phyloP scores from a whole-genome alignment of 2,329 filamentous ascomycete species.

The Sclerotinia sclerotiorum region DNA sequence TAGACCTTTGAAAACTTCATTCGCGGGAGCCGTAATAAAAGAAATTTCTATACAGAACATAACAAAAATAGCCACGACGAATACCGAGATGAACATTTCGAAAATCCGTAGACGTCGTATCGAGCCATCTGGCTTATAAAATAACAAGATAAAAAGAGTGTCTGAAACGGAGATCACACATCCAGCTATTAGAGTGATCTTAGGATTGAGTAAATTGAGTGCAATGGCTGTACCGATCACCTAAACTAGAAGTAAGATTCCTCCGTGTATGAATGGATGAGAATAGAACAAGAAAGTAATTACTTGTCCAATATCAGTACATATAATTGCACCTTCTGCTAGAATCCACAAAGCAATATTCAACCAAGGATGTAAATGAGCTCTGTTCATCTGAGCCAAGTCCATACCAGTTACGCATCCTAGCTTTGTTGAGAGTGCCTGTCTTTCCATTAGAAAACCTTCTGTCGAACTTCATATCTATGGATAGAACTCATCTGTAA shows the following conservation, averaged over 20 bases:
- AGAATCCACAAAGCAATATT: slow-evolving; percentile 53
- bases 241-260: slow-evolving; percentile 36
- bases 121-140: slow-evolving; percentile 59
- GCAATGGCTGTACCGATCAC: slow-evolving; percentile 72
- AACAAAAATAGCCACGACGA: slow-evolving; percentile 64
- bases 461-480: too few relatives aligned
- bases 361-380: slow-evolving; percentile 51
- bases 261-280: neutral
- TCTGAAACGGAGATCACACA: slow-evolving; percentile 67
- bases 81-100: slow-evolving; percentile 59
- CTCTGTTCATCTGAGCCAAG: slow-evolving; percentile 52
- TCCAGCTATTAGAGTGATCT: slow-evolving; percentile 63
- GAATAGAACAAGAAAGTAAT: neutral
- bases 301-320: slow-evolving; percentile 32
- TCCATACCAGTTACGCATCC: slow-evolving; percentile 54
- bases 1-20: slow-evolving; percentile 62
- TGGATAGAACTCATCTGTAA: slow-evolving; percentile 1
- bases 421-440: slow-evolving; percentile 33
- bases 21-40: slow-evolving; percentile 54
- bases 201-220: slow-evolving; percentile 61
- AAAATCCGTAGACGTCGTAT: slow-evolving; percentile 59
- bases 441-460: neutral
- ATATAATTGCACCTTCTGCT: slow-evolving; percentile 47
- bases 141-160: slow-evolving; percentile 64
- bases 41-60: slow-evolving; percentile 70